These are phyloP conservation scores for Pichia sp. DNA, from an alignment of 1,139 yeast genomes.

Conservation along the genomic window DNA sequence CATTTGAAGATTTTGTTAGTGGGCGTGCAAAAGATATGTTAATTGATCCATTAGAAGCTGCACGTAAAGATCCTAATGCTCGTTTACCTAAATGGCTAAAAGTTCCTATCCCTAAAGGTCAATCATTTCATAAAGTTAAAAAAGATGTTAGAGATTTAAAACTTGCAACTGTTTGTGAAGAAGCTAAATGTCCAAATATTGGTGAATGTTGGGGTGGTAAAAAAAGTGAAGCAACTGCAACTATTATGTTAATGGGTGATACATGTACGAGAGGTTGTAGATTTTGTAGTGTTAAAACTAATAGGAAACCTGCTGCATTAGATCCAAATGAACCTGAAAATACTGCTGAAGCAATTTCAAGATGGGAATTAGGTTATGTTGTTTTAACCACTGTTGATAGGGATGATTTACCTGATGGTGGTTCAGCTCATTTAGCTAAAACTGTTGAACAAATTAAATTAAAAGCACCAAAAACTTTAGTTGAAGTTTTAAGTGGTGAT, in stretches of 20 bases:
- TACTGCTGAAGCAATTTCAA: constrained; percentile 93
- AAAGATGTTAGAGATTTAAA: constrained; percentile 83
- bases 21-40: constrained; percentile 66
- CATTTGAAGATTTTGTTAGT: constrained; percentile 82
- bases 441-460: constrained; percentile 79
- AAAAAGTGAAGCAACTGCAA: constrained; percentile 95
- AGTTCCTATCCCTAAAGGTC: constrained; percentile 92
- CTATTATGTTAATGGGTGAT: constrained; percentile 97
- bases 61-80: constrained; percentile 45
- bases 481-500: constrained; percentile 93
- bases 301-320: constrained; percentile 76
- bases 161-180: constrained; percentile 94
- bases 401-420: constrained; percentile 92
- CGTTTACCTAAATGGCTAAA: constrained; percentile 90
- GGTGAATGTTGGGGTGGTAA: constrained; percentile 99
- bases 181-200: constrained; percentile 96
- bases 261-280: constrained; percentile 98
- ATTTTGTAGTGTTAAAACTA: constrained; percentile 94
- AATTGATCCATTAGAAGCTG: constrained; percentile 66
- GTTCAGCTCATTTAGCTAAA: constrained; percentile 82
- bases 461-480: constrained; percentile 86
- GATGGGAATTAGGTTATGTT: constrained; percentile 98
- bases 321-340: constrained; percentile 97
- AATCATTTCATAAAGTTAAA: constrained; percentile 70
- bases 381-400: constrained; percentile 97